Evolutionary conservation across 1,284 basidiomycete genomes (phyloP).

Genomic region (Calocybe gambosa): DNA sequence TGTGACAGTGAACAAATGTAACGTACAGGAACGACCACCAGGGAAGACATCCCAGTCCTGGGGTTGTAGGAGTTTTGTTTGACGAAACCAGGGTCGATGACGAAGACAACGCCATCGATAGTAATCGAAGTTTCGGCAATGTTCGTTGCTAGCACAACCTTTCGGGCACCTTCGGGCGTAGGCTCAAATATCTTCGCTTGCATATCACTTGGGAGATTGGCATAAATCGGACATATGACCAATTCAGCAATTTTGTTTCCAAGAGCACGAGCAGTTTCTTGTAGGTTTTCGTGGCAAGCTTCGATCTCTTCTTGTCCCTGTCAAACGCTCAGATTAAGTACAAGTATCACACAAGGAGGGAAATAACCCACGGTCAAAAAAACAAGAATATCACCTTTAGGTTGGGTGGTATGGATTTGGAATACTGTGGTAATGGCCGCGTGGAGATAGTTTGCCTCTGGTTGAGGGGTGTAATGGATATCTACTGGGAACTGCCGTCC

Average conservation of each 20-base stretch:
- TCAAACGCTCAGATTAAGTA: constrained; percentile 4
- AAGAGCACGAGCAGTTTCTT: constrained; percentile 90
- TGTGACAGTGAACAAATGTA: background rate
- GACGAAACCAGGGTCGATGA: constrained; percentile 96
- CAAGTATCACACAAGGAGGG: constrained; percentile 1
- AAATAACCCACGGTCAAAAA: constrained; percentile 77
- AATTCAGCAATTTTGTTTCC: constrained; percentile 96
- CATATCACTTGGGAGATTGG: constrained; percentile 97
- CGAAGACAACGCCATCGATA: constrained; percentile 96
- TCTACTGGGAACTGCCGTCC: constrained; percentile 97
- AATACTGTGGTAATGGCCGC: constrained; percentile 98
- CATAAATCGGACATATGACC: constrained; percentile 96
- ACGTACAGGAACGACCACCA: constrained; percentile 88
- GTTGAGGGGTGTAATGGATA: constrained; percentile 96
- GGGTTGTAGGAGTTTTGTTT: constrained; percentile 98
- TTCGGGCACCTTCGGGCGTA: constrained; percentile 92
- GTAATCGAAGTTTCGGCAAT: constrained; percentile 99
- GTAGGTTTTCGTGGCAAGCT: constrained; percentile 90
- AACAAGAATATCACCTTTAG: constrained; percentile 96
- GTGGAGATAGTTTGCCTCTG: constrained; percentile 97
- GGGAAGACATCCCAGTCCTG: constrained; percentile 92
- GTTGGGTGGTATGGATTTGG: constrained; percentile 98
- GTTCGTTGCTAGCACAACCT: constrained; percentile 97
- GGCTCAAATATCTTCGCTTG: constrained; percentile 99
- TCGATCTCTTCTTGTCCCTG: constrained; percentile 99